Conservation (phyloP, 2,329 filamentous ascomycete species). For the Penicillium italicum region DNA sequence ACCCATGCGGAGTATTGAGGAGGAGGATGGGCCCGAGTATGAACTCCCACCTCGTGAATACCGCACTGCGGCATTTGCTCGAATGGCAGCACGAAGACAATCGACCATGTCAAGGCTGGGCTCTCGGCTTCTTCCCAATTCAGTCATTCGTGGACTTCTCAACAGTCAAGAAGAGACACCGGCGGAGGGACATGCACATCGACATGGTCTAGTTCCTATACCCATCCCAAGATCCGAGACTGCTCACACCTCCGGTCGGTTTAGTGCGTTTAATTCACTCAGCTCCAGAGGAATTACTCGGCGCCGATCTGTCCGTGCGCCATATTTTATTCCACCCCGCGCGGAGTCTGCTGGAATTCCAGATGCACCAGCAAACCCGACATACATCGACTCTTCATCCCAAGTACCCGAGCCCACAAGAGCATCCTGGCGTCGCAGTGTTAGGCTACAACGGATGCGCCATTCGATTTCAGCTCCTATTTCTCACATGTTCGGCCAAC, state of each 20-base stretch:
- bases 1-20: conserved; percentile 36
- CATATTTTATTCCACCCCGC: conserved; percentile 39
- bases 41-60: conserved; percentile 31
- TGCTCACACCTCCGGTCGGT: conserved; percentile 34
- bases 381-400: conserved; percentile 29
- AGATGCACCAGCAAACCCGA: conserved; percentile 27
- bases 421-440: conserved; percentile 40
- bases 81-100: conserved; percentile 40
- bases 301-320: conserved; percentile 39
- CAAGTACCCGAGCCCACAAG: conserved; percentile 29
- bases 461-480: conserved; percentile 44
- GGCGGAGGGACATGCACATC: conserved; percentile 45
- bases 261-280: conserved; percentile 41
- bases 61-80: conserved; percentile 32
- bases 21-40: conserved; percentile 36
- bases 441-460: conserved; percentile 42
- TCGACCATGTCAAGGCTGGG: conserved; percentile 49
- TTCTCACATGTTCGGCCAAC: conserved; percentile 44
- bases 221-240: conserved; percentile 35
- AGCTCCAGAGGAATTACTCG: conserved; percentile 40
- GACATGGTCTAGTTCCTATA: conserved; percentile 42
- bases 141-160: conserved; percentile 43
- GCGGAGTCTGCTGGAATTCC: conserved; percentile 32
- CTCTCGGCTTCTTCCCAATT: conserved; percentile 47
- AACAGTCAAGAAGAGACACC: conserved; percentile 47